These are phyloP conservation scores for Echinosophora koreensis DNA, from an alignment of 306 rosid species.

Conservation along the genomic window DNA sequence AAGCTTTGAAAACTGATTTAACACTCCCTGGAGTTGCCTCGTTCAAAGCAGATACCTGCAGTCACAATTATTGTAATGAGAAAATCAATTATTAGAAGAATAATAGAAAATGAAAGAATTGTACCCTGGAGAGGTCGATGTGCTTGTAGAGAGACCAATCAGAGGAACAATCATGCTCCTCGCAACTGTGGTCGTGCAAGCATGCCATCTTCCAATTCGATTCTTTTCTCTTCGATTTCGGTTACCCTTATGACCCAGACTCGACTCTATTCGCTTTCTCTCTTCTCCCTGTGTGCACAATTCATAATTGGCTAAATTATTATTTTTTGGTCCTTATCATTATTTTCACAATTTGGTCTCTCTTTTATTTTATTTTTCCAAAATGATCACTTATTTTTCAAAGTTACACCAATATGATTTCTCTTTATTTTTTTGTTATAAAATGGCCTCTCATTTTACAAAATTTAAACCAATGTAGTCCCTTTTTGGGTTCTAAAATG, in stretches of 20 bases:
- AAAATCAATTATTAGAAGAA: background rate
- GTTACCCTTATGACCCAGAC: background rate
- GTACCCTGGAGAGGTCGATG: conserved; percentile 87
- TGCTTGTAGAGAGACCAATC: conserved; percentile 92
- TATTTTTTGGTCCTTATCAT: too few species aligned
- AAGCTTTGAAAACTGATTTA: conserved; percentile 90
- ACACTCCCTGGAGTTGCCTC: conserved; percentile 89
- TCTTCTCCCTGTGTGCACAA: too few species aligned
- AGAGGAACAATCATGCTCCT: conserved; percentile 94
- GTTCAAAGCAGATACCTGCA: conserved; percentile 87
- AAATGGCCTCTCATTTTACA: too few species aligned
- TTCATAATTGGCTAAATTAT: too few species aligned
- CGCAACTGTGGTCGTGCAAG: conserved; percentile 90
- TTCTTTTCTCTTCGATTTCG: conserved; percentile 10
- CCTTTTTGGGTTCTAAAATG: too few species aligned
- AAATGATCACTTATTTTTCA: too few species aligned
- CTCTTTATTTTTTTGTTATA: too few species aligned
- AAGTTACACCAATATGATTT: too few species aligned
- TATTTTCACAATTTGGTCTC: too few species aligned
- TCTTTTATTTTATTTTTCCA: too few species aligned
- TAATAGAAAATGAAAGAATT: background rate
- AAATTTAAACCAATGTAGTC: too few species aligned
- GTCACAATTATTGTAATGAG: background rate
- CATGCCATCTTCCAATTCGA: conserved; percentile 73
- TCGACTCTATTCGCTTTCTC: too few species aligned